These are phyloP conservation scores for Thoreauomyces humboldtii DNA, from an alignment of 192 early-diverging fungal genomes.

Conservation along the genomic window DNA sequence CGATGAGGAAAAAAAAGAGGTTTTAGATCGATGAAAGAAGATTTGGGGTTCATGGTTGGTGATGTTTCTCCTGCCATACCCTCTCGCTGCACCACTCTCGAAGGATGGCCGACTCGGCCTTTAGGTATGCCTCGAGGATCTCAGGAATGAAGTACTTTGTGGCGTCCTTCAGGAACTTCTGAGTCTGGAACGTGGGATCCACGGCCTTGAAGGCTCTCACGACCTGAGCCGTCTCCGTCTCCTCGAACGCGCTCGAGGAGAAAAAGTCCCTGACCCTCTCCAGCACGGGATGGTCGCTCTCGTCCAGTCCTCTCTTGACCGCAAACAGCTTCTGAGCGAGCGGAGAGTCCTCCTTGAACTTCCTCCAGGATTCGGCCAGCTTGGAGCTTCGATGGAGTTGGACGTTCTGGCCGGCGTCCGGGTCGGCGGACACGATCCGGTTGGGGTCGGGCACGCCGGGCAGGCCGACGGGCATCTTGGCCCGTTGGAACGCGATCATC, in stretches of 20 bases:
- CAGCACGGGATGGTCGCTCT: conserved; percentile 85
- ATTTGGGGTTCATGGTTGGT: too few relatives aligned
- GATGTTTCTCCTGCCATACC: too few relatives aligned
- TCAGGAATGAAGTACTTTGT: conserved; percentile 93
- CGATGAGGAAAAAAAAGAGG: background rate
- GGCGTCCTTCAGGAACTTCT: conserved; percentile 86
- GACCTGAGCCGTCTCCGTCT: conserved; percentile 91
- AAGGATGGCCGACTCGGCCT: conserved; percentile 77
- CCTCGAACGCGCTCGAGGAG: conserved; percentile 78
- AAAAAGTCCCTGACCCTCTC: conserved; percentile 75
- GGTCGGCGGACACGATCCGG: conserved; percentile 35
- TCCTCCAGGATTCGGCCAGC: conserved; percentile 88
- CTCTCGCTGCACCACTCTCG: conserved; percentile 94
- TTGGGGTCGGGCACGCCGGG: conserved; percentile 28
- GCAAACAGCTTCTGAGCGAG: conserved; percentile 82
- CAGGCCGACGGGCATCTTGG: conserved; percentile 14
- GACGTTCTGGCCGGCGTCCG: conserved; percentile 54
- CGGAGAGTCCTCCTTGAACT: conserved; percentile 85
- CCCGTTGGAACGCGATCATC: conserved; percentile 6
- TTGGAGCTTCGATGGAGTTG: conserved; percentile 83
- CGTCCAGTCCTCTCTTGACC: conserved; percentile 75
- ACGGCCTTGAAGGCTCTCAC: conserved; percentile 78
- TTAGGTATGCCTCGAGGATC: conserved; percentile 91
- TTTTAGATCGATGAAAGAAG: too few relatives aligned
- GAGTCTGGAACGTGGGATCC: conserved; percentile 82